phyloP scores from a whole-genome alignment of 768 basidiomycete species.

The Rubroboletus satanas region DNA sequence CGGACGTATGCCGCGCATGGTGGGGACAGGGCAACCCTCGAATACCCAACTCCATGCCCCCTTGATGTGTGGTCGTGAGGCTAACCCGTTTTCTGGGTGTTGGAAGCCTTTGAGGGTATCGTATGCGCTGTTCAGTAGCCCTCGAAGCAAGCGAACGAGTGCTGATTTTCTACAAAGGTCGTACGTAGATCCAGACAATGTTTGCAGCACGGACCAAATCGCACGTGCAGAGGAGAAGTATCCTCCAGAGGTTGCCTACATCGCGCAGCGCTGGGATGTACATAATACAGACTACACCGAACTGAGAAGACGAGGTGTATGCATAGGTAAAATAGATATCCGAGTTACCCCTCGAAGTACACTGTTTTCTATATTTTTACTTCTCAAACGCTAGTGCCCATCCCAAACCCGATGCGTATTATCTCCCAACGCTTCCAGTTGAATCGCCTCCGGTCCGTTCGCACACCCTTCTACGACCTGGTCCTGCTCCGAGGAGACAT shows the following conservation, averaged over 20 bases:
- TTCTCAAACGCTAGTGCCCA: accelerated
- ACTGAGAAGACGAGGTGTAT: neutral
- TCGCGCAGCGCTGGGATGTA: neutral
- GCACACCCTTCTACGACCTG: no score
- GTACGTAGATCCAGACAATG: neutral
- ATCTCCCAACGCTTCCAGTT: no score
- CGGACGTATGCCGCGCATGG: neutral
- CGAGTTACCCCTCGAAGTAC: neutral
- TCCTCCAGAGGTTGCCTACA: neutral
- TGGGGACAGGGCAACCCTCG: neutral
- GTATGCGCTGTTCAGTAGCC: neutral
- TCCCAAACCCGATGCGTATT: no score
- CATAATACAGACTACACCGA: neutral
- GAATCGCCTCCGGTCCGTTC: no score
- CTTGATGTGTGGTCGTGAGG: neutral
- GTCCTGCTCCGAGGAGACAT: no score
- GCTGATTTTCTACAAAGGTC: no score
- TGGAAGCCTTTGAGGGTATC: neutral
- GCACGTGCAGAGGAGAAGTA: neutral
- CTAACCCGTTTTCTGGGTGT: neutral
- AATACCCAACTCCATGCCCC: neutral
- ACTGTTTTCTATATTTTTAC: no score
- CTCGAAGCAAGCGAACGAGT: neutral
- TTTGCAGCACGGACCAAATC: neutral
- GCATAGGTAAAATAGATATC: neutral